phyloP scores from a whole-genome alignment of 805 yeast genomes.

The Candida arabinofermentans region DNA sequence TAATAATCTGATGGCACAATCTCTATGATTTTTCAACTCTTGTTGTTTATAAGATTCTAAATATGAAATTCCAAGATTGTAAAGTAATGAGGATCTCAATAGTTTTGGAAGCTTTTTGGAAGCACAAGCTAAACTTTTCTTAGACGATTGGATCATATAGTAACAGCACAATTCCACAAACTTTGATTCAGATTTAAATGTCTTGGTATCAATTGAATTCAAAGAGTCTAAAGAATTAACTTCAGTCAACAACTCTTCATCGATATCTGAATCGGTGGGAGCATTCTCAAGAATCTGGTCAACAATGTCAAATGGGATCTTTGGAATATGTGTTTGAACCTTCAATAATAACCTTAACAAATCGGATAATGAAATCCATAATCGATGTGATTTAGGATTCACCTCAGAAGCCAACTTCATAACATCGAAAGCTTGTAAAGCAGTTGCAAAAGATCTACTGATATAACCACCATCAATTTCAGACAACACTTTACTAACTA shows the following conservation, averaged over 20 bases:
- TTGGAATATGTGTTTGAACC: conserved; percentile 49
- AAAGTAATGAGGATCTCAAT: conserved; percentile 50
- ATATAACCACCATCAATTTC: conserved; percentile 58
- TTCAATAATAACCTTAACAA: conserved; percentile 48
- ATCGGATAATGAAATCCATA: conserved; percentile 68
- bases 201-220: conserved; percentile 27
- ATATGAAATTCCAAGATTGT: conserved; percentile 69
- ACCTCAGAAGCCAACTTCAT: conserved; percentile 17
- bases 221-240: conserved; percentile 11
- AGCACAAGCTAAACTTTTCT: conserved; percentile 38
- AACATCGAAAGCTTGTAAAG: conserved; percentile 34
- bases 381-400: conserved; percentile 38
- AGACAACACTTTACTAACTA: conserved; percentile 49
- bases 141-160: conserved; percentile 43
- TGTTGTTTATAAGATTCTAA: conserved; percentile 39
- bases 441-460: conserved; percentile 56
- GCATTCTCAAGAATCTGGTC: conserved; percentile 30
- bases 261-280: no score
- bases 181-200: background rate
- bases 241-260: conserved; percentile 4
- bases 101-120: conserved; percentile 40
- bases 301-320: conserved; percentile 41
- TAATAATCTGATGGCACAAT: conserved; percentile 50
- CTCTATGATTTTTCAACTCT: conserved; percentile 31
- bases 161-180: conserved; percentile 9